Percentiles rank a stretch among this genome's conserved stretches.
These are phyloP conservation scores for Alloteropsis semialata DNA, from an alignment of 176 grass and related monocot species.

Conservation along the genomic window DNA sequence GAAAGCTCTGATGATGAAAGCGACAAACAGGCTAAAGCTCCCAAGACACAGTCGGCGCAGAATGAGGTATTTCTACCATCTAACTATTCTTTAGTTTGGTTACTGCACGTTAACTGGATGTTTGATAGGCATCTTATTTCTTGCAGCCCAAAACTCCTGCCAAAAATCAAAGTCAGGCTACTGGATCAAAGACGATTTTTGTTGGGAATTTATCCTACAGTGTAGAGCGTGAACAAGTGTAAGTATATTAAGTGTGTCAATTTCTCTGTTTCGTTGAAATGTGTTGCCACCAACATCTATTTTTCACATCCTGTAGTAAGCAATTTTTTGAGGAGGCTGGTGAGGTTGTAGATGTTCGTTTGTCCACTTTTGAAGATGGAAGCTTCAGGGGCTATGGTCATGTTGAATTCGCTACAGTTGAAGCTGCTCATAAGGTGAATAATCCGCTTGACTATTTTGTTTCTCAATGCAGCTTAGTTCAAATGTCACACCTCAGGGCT, in stretches of 20 bases:
- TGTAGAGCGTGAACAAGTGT: conserved; percentile 55
- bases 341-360: conserved; percentile 55
- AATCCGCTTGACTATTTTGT: background rate
- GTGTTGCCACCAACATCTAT: background rate
- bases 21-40: conserved; percentile 33
- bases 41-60: conserved; percentile 25
- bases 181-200: conserved; percentile 62
- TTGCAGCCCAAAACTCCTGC: conserved; percentile 53
- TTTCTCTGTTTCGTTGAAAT: background rate
- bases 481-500: background rate
- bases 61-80: conserved; percentile 27
- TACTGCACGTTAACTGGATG: background rate
- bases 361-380: conserved; percentile 44
- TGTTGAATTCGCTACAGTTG: conserved; percentile 71
- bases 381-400: conserved; percentile 59
- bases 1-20: conserved; percentile 44
- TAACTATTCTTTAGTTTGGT: background rate
- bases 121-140: background rate
- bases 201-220: conserved; percentile 58
- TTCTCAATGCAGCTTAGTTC: background rate
- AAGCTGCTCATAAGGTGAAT: conserved; percentile 67
- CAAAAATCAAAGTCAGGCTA: conserved; percentile 31
- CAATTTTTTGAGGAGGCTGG: conserved; percentile 66
- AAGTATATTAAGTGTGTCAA: conserved; percentile 28
- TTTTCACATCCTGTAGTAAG: conserved; percentile 30